Conservation (phyloP, 768 basidiomycete species). For the Pulveroboletus sp. region DNA sequence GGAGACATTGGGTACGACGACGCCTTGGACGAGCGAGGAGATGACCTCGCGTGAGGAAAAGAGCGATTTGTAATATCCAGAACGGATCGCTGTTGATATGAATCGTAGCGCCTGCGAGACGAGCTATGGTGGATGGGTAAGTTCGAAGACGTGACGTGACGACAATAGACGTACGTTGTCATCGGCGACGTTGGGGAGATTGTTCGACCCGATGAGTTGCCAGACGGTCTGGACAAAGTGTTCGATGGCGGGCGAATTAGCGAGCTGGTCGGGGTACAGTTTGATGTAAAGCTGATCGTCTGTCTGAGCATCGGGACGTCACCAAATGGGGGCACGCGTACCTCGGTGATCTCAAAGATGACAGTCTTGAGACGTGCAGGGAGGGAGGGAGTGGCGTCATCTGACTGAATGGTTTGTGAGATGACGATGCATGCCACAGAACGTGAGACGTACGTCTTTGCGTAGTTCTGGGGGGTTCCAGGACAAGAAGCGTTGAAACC, state of each 20-base stretch:
- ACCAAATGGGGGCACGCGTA: constrained; percentile 25
- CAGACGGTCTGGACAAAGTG: constrained; percentile 87
- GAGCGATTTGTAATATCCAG: constrained; percentile 73
- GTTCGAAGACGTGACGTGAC: background rate
- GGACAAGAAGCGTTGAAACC: constrained; percentile 74
- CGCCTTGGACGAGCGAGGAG: constrained; percentile 77
- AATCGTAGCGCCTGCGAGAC: constrained; percentile 90
- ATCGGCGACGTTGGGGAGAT: constrained; percentile 64
- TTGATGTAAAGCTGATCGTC: constrained; percentile 66
- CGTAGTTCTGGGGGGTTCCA: constrained; percentile 72
- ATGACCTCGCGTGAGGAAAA: constrained; percentile 84
- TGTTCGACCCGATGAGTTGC: constrained; percentile 70
- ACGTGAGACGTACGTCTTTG: constrained; percentile 50
- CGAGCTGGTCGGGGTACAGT: constrained; percentile 74
- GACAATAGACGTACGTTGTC: constrained; percentile 54
- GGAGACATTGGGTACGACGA: constrained; percentile 90
- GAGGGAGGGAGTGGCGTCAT: constrained; percentile 80
- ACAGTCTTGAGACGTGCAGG: constrained; percentile 86
- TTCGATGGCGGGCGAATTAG: constrained; percentile 58
- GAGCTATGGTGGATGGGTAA: constrained; percentile 42
- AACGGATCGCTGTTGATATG: constrained; percentile 88
- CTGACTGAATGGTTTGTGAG: constrained; percentile 44
- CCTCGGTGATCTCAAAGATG: constrained; percentile 89
- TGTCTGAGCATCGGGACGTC: background rate
- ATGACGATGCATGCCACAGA: background rate